Evolutionary conservation across 331 rosid species (phyloP).

Genomic region (Prunus yedoensis): DNA sequence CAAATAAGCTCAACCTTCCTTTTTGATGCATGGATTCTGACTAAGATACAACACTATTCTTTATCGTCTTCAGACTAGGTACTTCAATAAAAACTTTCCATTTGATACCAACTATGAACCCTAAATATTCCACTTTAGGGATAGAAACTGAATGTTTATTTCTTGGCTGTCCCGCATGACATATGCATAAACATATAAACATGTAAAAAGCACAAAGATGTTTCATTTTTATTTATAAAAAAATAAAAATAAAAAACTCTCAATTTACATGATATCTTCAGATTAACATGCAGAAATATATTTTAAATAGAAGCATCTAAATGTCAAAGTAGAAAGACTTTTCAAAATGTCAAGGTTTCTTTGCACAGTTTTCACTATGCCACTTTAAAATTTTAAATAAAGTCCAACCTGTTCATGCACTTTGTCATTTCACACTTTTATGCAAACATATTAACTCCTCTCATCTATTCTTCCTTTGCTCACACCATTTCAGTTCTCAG

Average conservation of each 20-base stretch:
- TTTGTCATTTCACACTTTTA: background rate
- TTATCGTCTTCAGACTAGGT: background rate
- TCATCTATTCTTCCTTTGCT: background rate
- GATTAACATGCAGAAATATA: background rate
- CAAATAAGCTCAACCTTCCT: background rate
- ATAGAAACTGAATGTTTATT: background rate
- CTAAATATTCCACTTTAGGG: background rate
- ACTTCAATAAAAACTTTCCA: background rate
- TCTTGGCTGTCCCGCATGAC: background rate
- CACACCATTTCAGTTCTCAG: background rate
- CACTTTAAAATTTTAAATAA: background rate
- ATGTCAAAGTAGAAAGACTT: background rate
- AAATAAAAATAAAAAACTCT: too few species aligned
- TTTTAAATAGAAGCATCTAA: background rate
- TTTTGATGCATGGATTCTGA: background rate
- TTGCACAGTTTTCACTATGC: background rate
- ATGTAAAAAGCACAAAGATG: background rate
- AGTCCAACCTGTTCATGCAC: background rate
- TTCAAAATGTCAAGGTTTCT: background rate
- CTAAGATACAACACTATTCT: background rate
- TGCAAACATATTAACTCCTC: background rate
- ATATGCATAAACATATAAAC: background rate
- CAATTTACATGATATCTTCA: background rate
- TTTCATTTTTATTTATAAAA: background rate
- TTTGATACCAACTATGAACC: background rate